These are phyloP conservation scores for Hypoxylon subgilvum DNA, from an alignment of 495 filamentous ascomycete genomes.

Conservation along the genomic window DNA sequence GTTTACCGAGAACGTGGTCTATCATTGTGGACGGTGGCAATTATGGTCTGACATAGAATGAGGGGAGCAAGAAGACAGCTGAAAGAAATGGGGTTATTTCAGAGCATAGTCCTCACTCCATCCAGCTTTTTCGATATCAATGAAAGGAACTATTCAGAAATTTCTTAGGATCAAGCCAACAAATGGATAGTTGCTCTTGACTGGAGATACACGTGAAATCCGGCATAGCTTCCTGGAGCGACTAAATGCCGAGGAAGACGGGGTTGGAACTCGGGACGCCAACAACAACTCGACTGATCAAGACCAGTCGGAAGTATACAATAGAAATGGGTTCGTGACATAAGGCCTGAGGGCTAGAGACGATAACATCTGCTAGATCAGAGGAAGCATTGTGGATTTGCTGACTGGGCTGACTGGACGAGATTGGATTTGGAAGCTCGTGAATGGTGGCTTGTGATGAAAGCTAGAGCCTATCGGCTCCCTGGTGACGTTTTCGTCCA, in stretches of 20 bases:
- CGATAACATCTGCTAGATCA: conserved; percentile 11
- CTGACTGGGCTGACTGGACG: conserved; percentile 27
- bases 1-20: conserved; percentile 91
- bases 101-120: conserved; percentile 7
- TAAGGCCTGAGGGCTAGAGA: conserved; percentile 28
- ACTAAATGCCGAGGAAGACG: conserved; percentile 7
- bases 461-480: conserved; percentile 31
- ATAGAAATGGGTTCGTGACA: conserved; percentile 19
- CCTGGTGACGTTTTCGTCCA: conserved; percentile 35
- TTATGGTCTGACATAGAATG: conserved; percentile 28
- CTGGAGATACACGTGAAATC: conserved; percentile 24
- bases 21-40: conserved; percentile 47
- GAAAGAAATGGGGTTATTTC: background rate
- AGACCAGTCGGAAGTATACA: conserved; percentile 17
- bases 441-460: conserved; percentile 31
- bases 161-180: background rate
- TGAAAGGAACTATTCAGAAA: background rate
- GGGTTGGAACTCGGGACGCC: conserved; percentile 20
- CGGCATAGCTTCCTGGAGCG: conserved; percentile 11
- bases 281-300: background rate
- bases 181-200: background rate
- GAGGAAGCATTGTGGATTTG: conserved; percentile 22
- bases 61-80: background rate
- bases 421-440: conserved; percentile 23
- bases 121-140: background rate